phyloP scores from a whole-genome alignment of 345 rosid species.

The sweet orange (Citrus sinensis) region DNA sequence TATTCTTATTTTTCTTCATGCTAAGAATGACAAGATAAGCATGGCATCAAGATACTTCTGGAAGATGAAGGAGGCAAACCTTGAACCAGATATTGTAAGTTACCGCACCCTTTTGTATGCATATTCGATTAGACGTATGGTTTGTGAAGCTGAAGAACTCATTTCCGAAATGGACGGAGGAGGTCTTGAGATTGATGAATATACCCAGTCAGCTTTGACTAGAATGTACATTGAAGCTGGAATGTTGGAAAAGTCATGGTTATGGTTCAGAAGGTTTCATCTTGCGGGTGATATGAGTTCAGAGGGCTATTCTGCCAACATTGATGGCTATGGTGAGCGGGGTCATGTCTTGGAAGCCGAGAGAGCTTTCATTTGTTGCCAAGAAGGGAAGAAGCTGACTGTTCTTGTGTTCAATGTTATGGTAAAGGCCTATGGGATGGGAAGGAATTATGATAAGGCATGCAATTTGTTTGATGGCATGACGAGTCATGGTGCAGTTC shows the following conservation, averaged over 20 bases:
- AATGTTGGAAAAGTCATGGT: slow-evolving; percentile 77
- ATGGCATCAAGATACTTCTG: slow-evolving; percentile 50
- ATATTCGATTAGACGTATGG: slow-evolving; percentile 76
- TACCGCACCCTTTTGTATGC: slow-evolving; percentile 84
- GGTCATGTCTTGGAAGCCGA: slow-evolving; percentile 63
- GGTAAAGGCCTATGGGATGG: slow-evolving; percentile 85
- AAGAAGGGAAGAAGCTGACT: slow-evolving; percentile 47
- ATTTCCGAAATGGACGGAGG: slow-evolving; percentile 63
- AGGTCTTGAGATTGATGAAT: slow-evolving; percentile 73
- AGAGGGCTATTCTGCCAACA: slow-evolving; percentile 78
- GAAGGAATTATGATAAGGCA: slow-evolving; percentile 52
- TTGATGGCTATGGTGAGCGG: slow-evolving; percentile 80
- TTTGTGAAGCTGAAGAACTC: slow-evolving; percentile 65
- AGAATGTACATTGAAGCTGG: slow-evolving; percentile 80
- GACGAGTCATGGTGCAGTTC: slow-evolving; percentile 53
- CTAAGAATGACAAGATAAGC: slow-evolving; percentile 57
- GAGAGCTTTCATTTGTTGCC: slow-evolving; percentile 55
- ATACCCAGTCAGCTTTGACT: slow-evolving; percentile 81
- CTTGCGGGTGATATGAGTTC: slow-evolving; percentile 58
- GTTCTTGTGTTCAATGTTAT: slow-evolving; percentile 77
- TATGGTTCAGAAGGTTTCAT: slow-evolving; percentile 81
- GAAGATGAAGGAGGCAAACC: slow-evolving; percentile 59
- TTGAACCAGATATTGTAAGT: slow-evolving; percentile 79
- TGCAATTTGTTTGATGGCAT: slow-evolving; percentile 74
- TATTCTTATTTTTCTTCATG: slow-evolving; percentile 74